Evolutionary conservation across 2,329 filamentous ascomycete species (phyloP), one percentile per base, ranked within the genome.

Genomic region (Epicoccum nigrum): DNA sequence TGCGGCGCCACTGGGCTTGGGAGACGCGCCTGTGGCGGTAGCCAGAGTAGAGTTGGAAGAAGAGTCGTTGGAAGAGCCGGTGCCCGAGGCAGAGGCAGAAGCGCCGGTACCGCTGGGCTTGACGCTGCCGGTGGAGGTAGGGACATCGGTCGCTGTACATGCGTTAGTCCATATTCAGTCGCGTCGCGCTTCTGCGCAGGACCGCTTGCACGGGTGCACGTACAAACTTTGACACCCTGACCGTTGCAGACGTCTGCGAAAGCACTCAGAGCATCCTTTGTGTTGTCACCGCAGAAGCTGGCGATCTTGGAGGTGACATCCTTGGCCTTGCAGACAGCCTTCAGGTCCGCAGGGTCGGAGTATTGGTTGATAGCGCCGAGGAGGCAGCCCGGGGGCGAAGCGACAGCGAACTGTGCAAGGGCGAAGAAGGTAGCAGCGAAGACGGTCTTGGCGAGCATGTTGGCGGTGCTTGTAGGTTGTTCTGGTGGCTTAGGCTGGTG

Each of bases 311-410:
- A 48, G 34, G 55, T 56, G 20, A 56, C 41, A 46, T 70, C 64
- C 57, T 67, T 68, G 45, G 51, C 45, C 54, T 60, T 58, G 65
- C 67, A 71, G 15, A 69, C 56, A 21, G 57, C 41, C 41, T 60
- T 53, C 42, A 71, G 51, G 40, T 69, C 62, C 8, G 58, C 30
- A 7, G 67, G 64, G 55, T 60, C 46, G n/a, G 59, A 42, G 58
- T 66, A 69, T 35, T 56, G 43, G 58, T 69, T 70, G 31, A 67
- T 54, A 20, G 67, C 67, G 45, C 65, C 68, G 38, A 70, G 62
- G 25, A 70, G 56, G 54, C 67, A 71, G 46, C 55, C 62, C 5
- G 68, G 64, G 15, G 64, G 59, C 11, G 56, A 51, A 15, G 67
- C 65, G 39, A 59, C 48, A 21, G 55, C 56, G 35, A 68, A 55